A percentile compares a stretch with the other conserved stretches of the same genome.
These are phyloP conservation scores for Alectoria sarmentosa DNA, from an alignment of 495 filamentous ascomycete genomes.

Conservation along the genomic window DNA sequence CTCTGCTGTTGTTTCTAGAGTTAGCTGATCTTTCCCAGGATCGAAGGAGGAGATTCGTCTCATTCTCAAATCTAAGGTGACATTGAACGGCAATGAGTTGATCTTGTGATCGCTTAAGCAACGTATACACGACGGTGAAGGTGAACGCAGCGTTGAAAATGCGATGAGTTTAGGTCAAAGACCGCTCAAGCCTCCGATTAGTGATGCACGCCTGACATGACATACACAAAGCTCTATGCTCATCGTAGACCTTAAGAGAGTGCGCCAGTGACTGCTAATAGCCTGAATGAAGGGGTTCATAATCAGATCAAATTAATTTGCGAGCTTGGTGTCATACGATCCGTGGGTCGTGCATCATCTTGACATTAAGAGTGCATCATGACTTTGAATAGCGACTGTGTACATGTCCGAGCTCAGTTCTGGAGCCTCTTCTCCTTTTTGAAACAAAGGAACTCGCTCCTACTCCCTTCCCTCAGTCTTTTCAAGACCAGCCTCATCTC, in stretches of 20 bases:
- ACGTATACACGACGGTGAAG: background rate
- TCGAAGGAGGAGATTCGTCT: too few species aligned
- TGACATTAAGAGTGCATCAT: background rate
- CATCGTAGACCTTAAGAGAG: background rate
- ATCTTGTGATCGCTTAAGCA: background rate
- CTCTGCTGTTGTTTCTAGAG: too few species aligned
- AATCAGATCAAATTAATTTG: background rate
- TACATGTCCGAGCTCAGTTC: background rate
- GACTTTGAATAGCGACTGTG: background rate
- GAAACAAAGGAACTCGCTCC: slow-evolving; percentile 80
- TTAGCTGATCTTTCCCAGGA: too few species aligned
- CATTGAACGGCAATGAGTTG: background rate
- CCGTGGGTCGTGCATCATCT: slow-evolving; percentile 3
- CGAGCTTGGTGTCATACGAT: background rate
- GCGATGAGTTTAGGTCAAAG: background rate
- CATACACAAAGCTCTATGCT: background rate
- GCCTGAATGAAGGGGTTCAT: too few species aligned
- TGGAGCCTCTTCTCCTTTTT: slow-evolving; percentile 38
- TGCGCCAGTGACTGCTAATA: background rate
- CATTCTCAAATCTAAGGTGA: too few species aligned
- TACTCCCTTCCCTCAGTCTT: slow-evolving; percentile 70
- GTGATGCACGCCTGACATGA: background rate
- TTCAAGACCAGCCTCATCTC: slow-evolving; percentile 84
- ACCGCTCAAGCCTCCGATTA: background rate
- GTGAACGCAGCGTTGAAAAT: background rate